A percentile compares a stretch with the other conserved stretches of the same genome.
Conservation (phyloP, 2,329 filamentous ascomycete genomes). For the Cercospora zeae-maydis region DNA sequence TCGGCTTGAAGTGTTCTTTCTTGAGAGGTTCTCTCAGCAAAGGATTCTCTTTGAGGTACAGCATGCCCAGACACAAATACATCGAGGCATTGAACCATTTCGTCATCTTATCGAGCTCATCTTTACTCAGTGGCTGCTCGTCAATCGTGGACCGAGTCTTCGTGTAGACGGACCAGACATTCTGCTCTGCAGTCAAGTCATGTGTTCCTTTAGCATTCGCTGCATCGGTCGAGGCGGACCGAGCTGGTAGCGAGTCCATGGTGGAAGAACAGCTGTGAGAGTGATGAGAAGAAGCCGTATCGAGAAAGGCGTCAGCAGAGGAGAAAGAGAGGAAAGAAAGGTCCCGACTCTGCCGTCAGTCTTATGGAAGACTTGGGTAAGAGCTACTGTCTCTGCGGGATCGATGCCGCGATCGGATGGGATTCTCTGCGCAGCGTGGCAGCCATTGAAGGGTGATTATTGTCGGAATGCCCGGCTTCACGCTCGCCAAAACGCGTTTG, state of each 20-base stretch:
- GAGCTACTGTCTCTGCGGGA: background rate
- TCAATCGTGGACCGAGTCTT: constrained; percentile 34
- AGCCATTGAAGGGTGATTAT: background rate
- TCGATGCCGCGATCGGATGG: background rate
- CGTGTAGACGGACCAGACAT: constrained; percentile 33
- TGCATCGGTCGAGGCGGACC: background rate
- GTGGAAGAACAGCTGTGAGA: background rate
- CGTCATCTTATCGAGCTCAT: constrained; percentile 66
- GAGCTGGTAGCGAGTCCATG: constrained; percentile 9
- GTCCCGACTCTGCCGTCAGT: background rate
- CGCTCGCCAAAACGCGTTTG: background rate
- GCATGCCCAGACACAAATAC: constrained; percentile 75
- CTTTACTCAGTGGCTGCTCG: constrained; percentile 56
- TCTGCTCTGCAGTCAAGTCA: constrained; percentile 25
- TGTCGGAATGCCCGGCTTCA: constrained; percentile 1
- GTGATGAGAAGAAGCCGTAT: background rate
- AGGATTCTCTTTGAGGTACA: constrained; percentile 71
- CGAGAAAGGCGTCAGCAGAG: background rate
- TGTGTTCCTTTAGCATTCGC: background rate
- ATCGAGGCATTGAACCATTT: constrained; percentile 71
- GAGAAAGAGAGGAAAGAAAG: background rate
- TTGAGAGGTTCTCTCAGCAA: constrained; percentile 67
- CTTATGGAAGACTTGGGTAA: background rate
- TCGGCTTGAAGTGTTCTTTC: constrained; percentile 67
- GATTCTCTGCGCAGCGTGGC: background rate